Base-by-base conservation (phyloP, 768 basidiomycete species). In the Phanerodontia chrysosporium region DNA sequence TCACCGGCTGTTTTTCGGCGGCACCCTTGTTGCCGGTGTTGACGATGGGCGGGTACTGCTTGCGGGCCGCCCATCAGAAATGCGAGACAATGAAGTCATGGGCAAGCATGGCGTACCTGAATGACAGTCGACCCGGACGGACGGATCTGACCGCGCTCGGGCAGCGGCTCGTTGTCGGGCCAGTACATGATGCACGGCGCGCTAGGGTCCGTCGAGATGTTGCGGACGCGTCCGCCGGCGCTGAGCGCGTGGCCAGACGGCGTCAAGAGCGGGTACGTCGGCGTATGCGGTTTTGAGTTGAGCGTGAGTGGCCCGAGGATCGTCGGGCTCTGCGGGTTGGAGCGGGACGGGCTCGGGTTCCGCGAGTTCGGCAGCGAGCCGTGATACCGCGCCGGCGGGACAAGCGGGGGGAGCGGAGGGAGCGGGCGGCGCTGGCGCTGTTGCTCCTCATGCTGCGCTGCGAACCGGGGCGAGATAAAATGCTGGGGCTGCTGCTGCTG, bases 1-100 rank as follows among this genome's bases (percentile, higher is more conserved):
- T 73, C 66, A 53, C 70, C 70, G 44, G 84, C 67, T 78, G 87
- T 73, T 92, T 89, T 63, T 90, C 88, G 55, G 93, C 93, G 8
- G 92, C 91, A 25, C 91, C 91, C 57, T 87, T 81, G 72, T 94
- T 94, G 1, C 91, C 91, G 0, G 92, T 94, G 69, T 94, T 94
- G 63, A 93, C 75, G 66, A 93, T 93, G 57, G 91, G 92, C 24
- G 91, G 92, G 62, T 88, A 89, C 85, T 89, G 69, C n/a, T n/a
- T n/a, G n/a, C n/a, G 30, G 10, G 16, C 10, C 8, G 55, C 28
- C 2, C 29, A 28, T 49, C 53, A 29, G 21, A 27, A 6, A 9
- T 2, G 39, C 45, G 36, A n/a, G 58, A 3, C 32, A 35, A 52
- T 22, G 51, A 13, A 9, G 21, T 4, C 39, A 42, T 4, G 18